These are phyloP conservation scores for Botrytis cinerea DNA, from an alignment of 2,329 filamentous ascomycete species.

Conservation along the genomic window DNA sequence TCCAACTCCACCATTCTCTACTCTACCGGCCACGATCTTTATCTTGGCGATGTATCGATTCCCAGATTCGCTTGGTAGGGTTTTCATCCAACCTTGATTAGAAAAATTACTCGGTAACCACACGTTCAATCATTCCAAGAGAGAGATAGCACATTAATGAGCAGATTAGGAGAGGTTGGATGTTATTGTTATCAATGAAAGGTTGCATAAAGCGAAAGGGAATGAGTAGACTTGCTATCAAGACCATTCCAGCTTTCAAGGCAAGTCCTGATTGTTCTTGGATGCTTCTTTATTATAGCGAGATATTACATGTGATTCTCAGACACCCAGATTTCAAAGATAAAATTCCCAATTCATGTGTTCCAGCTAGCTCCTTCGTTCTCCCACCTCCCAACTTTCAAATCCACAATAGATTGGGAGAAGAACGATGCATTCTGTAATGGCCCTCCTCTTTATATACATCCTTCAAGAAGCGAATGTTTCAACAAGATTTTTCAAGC, in stretches of 20 bases:
- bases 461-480: background rate
- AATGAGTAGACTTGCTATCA: background rate
- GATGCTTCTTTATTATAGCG: too few species aligned
- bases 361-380: too few species aligned
- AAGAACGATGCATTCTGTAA: background rate
- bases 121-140: conserved; percentile 15
- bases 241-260: too few species aligned
- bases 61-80: background rate
- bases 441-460: background rate
- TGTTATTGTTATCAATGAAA: conserved; percentile 10
- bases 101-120: background rate
- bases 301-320: too few species aligned
- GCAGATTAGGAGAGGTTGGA: conserved; percentile 44
- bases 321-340: too few species aligned
- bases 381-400: too few species aligned
- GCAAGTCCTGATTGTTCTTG: too few species aligned
- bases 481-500: background rate
- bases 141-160: conserved; percentile 48
- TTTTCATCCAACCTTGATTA: background rate
- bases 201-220: background rate
- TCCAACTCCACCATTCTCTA: background rate
- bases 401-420: too few species aligned
- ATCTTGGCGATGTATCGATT: background rate
- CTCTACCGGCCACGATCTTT: background rate
- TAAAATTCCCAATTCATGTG: too few species aligned